Evolutionary conservation across 192 early-diverging fungal genomes (phyloP).

Genomic region (Borealophlyctis nickersoniae): DNA sequence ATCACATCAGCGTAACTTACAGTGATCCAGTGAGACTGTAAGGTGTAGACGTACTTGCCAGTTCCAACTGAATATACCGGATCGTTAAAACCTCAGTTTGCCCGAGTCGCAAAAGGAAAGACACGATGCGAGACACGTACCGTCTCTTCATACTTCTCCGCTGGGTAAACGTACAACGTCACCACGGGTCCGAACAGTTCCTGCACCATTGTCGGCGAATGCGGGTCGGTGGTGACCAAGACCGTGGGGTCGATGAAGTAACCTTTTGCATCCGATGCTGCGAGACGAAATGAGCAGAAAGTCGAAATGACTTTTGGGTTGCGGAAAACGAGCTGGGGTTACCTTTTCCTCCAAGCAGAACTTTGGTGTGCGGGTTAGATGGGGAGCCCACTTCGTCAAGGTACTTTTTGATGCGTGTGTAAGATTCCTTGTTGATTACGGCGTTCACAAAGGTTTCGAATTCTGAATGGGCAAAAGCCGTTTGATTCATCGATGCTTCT

Average conservation of each 20-base stretch:
- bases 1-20: conserved; percentile 22
- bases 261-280: conserved; percentile 63
- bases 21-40: conserved; percentile 91
- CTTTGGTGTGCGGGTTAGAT: conserved; percentile 58
- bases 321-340: conserved; percentile 27
- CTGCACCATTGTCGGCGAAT: conserved; percentile 81
- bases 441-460: conserved; percentile 82
- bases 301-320: neutral
- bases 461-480: conserved; percentile 36
- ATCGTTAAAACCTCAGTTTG: too few relatives aligned
- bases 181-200: conserved; percentile 98
- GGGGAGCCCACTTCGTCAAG: conserved; percentile 77
- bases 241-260: conserved; percentile 92
- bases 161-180: conserved; percentile 87
- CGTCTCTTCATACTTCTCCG: conserved; percentile 70
- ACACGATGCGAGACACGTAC: conserved; percentile 15
- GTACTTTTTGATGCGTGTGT: conserved; percentile 89
- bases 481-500: too few relatives aligned
- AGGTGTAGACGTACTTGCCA: conserved; percentile 71
- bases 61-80: conserved; percentile 45
- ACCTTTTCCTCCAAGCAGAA: conserved; percentile 88
- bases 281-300: neutral
- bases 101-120: neutral
- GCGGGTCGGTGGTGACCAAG: conserved; percentile 79
- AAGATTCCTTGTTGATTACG: conserved; percentile 92